Conservation (phyloP, 2,329 filamentous ascomycete genomes). For the Pseudovirgaria hyperparasitica region DNA sequence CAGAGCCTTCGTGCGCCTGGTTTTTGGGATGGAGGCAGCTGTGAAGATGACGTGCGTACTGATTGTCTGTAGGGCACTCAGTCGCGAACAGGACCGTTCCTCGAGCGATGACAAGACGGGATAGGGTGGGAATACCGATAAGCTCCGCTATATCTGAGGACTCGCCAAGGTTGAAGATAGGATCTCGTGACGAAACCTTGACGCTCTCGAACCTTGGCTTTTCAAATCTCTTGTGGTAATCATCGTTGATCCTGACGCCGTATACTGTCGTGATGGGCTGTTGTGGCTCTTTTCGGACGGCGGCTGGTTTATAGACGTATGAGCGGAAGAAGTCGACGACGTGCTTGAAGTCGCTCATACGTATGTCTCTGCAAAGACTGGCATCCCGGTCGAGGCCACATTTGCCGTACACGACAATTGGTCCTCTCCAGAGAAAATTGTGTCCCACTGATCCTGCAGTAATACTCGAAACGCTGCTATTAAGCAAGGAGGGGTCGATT, state of each 20-base stretch:
- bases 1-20: slow-evolving; percentile 1
- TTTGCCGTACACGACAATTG: slow-evolving; percentile 3
- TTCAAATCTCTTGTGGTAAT: slow-evolving; percentile 4
- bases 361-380: slow-evolving; percentile 4
- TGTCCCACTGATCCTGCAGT: slow-evolving; percentile 1
- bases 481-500: slow-evolving; percentile 6
- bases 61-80: slow-evolving; percentile 3
- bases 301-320: slow-evolving; percentile 2
- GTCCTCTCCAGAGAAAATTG: slow-evolving; percentile 6
- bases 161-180: slow-evolving; percentile 4
- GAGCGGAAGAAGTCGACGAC: slow-evolving; percentile 6
- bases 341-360: slow-evolving; percentile 8
- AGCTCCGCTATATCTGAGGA: slow-evolving; percentile 6
- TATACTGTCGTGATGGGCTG: slow-evolving; percentile 1
- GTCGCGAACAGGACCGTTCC: too few relatives aligned
- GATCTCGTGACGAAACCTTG: slow-evolving; percentile 3
- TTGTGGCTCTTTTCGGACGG: too few relatives aligned
- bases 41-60: slow-evolving; percentile 3
- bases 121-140: too few relatives aligned
- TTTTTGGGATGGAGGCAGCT: slow-evolving; percentile 3
- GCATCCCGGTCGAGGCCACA: slow-evolving; percentile 1
- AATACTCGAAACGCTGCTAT: slow-evolving; percentile 7
- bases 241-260: slow-evolving; percentile 7
- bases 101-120: too few relatives aligned
- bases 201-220: slow-evolving; percentile 5